A percentile compares a stretch with the other conserved stretches of the same genome.
phyloP scores from a whole-genome alignment of 345 rosid genomes.

The Syzygium aromaticum region DNA sequence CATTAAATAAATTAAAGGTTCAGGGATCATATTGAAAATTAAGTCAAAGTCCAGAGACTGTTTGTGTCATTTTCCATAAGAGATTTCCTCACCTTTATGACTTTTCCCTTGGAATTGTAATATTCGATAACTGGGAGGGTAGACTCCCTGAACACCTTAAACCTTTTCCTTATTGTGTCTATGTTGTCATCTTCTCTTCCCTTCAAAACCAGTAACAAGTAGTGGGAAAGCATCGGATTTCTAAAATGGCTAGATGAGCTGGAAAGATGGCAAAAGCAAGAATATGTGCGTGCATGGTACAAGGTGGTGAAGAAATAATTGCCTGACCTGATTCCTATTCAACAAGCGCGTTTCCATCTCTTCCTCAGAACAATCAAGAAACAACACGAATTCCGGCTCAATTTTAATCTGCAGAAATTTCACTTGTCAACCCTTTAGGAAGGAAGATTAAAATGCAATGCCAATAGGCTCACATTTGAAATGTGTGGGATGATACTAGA shows the following conservation, averaged over 20 bases:
- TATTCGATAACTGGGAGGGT: conserved; percentile 45
- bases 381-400: conserved; percentile 48
- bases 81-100: conserved; percentile 34
- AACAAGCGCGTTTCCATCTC: conserved; percentile 58
- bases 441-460: neutral
- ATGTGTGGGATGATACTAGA: neutral
- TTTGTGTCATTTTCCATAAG: too few species aligned
- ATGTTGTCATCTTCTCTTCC: conserved; percentile 72
- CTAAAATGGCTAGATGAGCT: neutral
- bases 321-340: conserved; percentile 59
- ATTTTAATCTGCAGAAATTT: conserved; percentile 38
- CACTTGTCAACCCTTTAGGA: neutral
- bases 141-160: conserved; percentile 48
- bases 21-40: too few species aligned
- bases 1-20: too few species aligned
- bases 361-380: conserved; percentile 53
- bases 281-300: neutral
- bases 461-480: neutral
- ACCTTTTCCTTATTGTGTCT: conserved; percentile 52
- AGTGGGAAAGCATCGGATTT: neutral
- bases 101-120: conserved; percentile 47
- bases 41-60: too few species aligned
- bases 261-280: neutral
- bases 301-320: neutral
- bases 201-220: conserved; percentile 14